Evolutionary conservation across 768 basidiomycete genomes (phyloP).

Genomic region (Leucogyrophana mollusca): DNA sequence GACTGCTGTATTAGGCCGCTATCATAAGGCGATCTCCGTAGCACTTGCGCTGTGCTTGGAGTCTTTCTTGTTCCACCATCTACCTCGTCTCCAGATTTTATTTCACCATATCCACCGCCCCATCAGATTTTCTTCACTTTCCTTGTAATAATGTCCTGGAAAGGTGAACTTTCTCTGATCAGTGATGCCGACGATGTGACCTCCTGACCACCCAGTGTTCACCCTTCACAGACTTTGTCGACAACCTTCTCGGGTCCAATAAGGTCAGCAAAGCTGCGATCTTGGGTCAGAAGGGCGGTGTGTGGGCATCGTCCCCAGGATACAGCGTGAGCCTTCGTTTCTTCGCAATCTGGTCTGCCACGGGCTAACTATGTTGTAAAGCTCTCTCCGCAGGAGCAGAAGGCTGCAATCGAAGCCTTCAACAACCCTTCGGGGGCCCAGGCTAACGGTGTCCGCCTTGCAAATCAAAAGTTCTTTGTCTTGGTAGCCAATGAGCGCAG

Average conservation of each 20-base stretch:
- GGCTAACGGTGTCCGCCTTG: constrained; percentile 61
- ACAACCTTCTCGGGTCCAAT: constrained; percentile 73
- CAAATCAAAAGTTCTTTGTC: constrained; percentile 74
- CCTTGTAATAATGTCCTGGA: constrained; percentile 61
- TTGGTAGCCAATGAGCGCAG: constrained; percentile 47
- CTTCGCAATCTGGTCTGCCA: background rate
- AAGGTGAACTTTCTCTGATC: constrained; percentile 67
- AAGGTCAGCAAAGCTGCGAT: constrained; percentile 73
- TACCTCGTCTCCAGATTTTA: constrained; percentile 6
- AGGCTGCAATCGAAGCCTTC: constrained; percentile 51
- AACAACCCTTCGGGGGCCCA: constrained; percentile 37
- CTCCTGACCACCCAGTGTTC: constrained; percentile 56
- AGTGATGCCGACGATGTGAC: constrained; percentile 73
- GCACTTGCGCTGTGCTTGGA: background rate
- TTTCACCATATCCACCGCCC: constrained; percentile 3
- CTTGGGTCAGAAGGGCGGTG: constrained; percentile 27
- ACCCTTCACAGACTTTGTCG: constrained; percentile 66
- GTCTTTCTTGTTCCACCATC: constrained; percentile 2
- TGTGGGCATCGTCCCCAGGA: constrained; percentile 29
- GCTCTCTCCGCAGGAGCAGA: constrained; percentile 67
- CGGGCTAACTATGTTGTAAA: constrained; percentile 23
- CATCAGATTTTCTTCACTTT: constrained; percentile 4
- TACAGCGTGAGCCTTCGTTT: constrained; percentile 22
- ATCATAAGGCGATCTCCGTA: constrained; percentile 29
- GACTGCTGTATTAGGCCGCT: constrained; percentile 15